Evolutionary conservation across 805 yeast species (phyloP).

Genomic region (Candida sakaeoensis): DNA sequence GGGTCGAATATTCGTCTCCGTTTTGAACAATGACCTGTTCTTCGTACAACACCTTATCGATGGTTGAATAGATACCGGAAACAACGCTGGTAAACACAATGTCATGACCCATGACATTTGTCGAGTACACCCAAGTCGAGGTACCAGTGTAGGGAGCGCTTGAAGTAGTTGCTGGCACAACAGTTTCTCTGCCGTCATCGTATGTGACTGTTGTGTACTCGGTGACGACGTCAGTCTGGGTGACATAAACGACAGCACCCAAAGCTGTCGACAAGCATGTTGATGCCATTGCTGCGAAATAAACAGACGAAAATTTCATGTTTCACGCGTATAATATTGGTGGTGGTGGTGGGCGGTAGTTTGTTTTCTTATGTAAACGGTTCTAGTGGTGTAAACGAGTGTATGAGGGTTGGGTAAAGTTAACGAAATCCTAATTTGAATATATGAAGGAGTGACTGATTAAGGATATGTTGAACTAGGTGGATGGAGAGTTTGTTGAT

Average conservation of each 20-base stretch:
- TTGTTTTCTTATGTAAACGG: not conserved
- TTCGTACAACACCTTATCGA: conserved; percentile 13
- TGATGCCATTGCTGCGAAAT: conserved; percentile 10
- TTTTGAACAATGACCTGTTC: conserved; percentile 11
- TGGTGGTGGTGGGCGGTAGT: no score
- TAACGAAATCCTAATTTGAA: conserved; percentile 4
- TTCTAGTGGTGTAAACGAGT: not conserved
- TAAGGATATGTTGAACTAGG: not conserved
- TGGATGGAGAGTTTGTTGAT: not conserved
- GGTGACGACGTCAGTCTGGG: conserved; percentile 19
- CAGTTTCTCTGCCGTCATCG: conserved; percentile 12
- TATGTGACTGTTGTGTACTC: conserved; percentile 18
- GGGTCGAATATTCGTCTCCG: conserved; percentile 4
- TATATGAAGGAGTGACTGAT: conserved; percentile 6
- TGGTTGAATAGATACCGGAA: conserved; percentile 15
- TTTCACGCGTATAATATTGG: not conserved
- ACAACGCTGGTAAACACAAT: conserved; percentile 8
- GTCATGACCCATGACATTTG: conserved; percentile 7
- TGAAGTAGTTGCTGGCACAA: conserved; percentile 9
- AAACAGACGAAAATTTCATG: conserved; percentile 4
- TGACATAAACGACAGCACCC: conserved; percentile 23
- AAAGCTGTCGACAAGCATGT: conserved; percentile 2
- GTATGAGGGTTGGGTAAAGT: not conserved
- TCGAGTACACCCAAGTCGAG: conserved; percentile 8
- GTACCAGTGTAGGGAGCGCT: not conserved